Evolutionary conservation across 139 green algal genomes (phyloP).

Genomic region (Desmodesmus armatus): DNA sequence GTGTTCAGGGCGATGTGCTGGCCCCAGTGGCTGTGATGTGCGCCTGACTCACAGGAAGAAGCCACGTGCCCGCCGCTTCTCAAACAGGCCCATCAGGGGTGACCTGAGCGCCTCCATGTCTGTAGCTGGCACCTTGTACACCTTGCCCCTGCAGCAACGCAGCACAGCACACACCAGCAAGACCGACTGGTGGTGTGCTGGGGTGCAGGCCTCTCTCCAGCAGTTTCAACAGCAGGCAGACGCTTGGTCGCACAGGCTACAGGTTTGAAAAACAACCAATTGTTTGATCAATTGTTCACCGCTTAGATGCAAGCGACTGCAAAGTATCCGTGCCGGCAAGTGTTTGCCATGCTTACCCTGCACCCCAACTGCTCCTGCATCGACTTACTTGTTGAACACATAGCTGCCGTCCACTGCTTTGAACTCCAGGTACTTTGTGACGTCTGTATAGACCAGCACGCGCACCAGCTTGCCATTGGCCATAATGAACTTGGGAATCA

Average conservation of each 20-base stretch:
- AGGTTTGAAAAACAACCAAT: too few relatives aligned
- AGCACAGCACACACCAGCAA: too few relatives aligned
- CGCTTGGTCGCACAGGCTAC: too few relatives aligned
- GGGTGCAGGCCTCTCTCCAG: too few relatives aligned
- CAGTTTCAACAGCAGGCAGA: too few relatives aligned
- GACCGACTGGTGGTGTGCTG: too few relatives aligned
- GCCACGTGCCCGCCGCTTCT: conserved; percentile 93
- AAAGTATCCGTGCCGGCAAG: too few relatives aligned
- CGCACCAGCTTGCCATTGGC: conserved; percentile 91
- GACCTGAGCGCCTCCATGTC: conserved; percentile 95
- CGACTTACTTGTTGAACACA: conserved; percentile 92
- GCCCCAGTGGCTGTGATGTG: background rate
- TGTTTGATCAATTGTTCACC: too few relatives aligned
- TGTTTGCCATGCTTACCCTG: too few relatives aligned
- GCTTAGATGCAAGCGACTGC: too few relatives aligned
- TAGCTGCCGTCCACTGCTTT: conserved; percentile 97
- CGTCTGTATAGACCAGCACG: conserved; percentile 96
- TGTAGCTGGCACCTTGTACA: conserved; percentile 94
- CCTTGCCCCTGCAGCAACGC: too few relatives aligned
- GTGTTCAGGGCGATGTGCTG: background rate
- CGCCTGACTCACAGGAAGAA: conserved; percentile 89
- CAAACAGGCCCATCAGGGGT: conserved; percentile 97
- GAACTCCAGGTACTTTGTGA: conserved; percentile 99
- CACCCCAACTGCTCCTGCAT: conserved; percentile 80
- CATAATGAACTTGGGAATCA: conserved; percentile 99